Evolutionary conservation across 2,329 filamentous ascomycete species (phyloP), one percentile per base, ranked within the genome.

Genomic region (Pezicula neosporulosa): DNA sequence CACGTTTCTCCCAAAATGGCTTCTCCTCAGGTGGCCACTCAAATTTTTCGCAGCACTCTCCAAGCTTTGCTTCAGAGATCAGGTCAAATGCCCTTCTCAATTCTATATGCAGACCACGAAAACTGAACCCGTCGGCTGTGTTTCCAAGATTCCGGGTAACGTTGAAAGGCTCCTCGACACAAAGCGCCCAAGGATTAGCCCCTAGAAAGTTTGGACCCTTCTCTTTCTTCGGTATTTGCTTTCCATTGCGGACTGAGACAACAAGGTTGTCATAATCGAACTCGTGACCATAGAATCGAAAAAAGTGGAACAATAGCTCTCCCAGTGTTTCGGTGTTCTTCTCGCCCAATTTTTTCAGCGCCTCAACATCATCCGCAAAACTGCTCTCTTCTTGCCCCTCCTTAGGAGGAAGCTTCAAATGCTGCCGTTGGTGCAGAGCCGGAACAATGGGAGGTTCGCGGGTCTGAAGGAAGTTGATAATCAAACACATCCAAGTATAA

Each of bases 401-500:
- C 36, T 81, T 72, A 18, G 79, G 77, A 9, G 80, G 72, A 48
- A 81, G 73, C 60, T 82, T 82, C 58, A 85, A 75, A 59, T 86
- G 79, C 4, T 82, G 77, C 19, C 82, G 78, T 64, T 91, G 86
- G 66, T 97, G 94, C 33, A 99, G 77, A 15, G 89, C 84, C 4
- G 94, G 94, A 19, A 99, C 72, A 49, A 99, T 82, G 0, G 93
- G 89, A 15, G 90, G 89, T 53, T 87, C 80, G 62, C 91, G 85
- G 47, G 90, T 87, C 71, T 99, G 94, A 24, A 99, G 79, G 65
- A 97, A 99, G 60, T 91, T 95, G 66, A 99, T 87, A 60, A 97
- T 96, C 78, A 99, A 83, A 70, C 94, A 99, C 67, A 97, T 97
- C 94, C 94, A 99, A 19, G 94, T 97, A 67, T 99, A 99, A 16